Conservation (phyloP, 768 basidiomycete species). For the Sutorius australiensis region DNA sequence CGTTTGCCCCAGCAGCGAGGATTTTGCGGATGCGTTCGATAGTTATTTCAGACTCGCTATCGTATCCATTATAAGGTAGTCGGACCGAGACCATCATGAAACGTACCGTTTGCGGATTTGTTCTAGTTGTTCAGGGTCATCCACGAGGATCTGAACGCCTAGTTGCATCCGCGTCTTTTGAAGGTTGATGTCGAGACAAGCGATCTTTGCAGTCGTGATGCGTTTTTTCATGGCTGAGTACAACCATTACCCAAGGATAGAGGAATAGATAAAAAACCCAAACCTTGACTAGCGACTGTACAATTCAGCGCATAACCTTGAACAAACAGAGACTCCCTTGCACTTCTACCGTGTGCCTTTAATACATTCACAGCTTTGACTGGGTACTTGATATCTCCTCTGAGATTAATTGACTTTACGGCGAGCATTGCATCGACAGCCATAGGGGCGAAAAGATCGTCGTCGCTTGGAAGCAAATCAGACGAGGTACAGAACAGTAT, state of each 20-base stretch:
- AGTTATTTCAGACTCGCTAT: conserved; percentile 92
- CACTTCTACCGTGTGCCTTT: conserved; percentile 95
- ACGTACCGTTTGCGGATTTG: conserved; percentile 88
- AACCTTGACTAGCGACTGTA: conserved; percentile 98
- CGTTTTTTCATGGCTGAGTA: conserved; percentile 92
- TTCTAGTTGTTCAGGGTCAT: conserved; percentile 94
- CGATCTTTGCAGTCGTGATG: conserved; percentile 91
- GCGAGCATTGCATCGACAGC: conserved; percentile 98
- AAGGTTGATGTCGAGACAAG: conserved; percentile 96
- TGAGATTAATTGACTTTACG: conserved; percentile 88
- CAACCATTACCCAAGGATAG: conserved; percentile 1
- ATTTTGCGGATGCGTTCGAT: conserved; percentile 95
- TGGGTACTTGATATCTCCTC: conserved; percentile 97
- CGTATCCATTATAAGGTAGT: conserved; percentile 9
- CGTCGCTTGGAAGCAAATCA: conserved; percentile 59
- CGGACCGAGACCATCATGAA: neutral
- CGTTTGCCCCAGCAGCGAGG: conserved; percentile 92
- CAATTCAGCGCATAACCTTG: conserved; percentile 98
- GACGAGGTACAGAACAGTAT: neutral
- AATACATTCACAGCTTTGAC: conserved; percentile 98
- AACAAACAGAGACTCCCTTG: conserved; percentile 91
- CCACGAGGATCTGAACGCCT: conserved; percentile 94
- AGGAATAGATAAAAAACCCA: conserved; percentile 15
- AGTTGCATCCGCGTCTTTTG: conserved; percentile 97
- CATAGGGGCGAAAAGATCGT: conserved; percentile 97